Conservation (phyloP, 345 rosid genomes). For the Bruguiera sexangula region DNA sequence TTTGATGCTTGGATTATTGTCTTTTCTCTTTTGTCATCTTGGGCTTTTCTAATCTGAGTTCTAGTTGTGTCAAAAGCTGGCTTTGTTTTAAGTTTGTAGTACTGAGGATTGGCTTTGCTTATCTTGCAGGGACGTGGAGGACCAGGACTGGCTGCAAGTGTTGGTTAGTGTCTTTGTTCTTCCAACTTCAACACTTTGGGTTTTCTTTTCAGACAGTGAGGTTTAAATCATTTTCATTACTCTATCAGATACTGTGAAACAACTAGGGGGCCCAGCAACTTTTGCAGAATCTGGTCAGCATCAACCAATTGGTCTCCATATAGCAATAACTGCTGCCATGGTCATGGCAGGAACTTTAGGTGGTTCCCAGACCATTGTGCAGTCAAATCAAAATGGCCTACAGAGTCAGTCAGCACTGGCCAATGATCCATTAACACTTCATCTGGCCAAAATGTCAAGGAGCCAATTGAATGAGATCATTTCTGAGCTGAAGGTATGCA, state of each 20-base stretch:
- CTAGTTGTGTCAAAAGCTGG: not conserved
- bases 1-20: not conserved
- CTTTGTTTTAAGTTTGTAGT: slow-evolving; percentile 2
- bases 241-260: slow-evolving; percentile 50
- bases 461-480: slow-evolving; percentile 74
- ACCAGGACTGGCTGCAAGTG: slow-evolving; percentile 57
- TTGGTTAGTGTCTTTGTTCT: slow-evolving; percentile 43
- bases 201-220: slow-evolving; percentile 19
- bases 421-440: slow-evolving; percentile 83
- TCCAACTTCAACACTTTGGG: not conserved
- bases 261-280: slow-evolving; percentile 46
- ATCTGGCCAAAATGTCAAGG: slow-evolving; percentile 84
- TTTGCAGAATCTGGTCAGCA: slow-evolving; percentile 47
- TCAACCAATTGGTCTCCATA: slow-evolving; percentile 82
- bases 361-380: slow-evolving; percentile 55
- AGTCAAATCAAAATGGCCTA: slow-evolving; percentile 49
- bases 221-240: not conserved
- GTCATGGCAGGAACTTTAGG: slow-evolving; percentile 78
- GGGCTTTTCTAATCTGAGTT: not conserved
- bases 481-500: slow-evolving; percentile 70
- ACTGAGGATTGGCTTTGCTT: slow-evolving; percentile 17
- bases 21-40: not conserved
- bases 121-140: slow-evolving; percentile 86
- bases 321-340: slow-evolving; percentile 73
- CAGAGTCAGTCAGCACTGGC: slow-evolving; percentile 46